Conservation (phyloP, 2,329 filamentous ascomycete genomes). For the Esteya vermicola region DNA sequence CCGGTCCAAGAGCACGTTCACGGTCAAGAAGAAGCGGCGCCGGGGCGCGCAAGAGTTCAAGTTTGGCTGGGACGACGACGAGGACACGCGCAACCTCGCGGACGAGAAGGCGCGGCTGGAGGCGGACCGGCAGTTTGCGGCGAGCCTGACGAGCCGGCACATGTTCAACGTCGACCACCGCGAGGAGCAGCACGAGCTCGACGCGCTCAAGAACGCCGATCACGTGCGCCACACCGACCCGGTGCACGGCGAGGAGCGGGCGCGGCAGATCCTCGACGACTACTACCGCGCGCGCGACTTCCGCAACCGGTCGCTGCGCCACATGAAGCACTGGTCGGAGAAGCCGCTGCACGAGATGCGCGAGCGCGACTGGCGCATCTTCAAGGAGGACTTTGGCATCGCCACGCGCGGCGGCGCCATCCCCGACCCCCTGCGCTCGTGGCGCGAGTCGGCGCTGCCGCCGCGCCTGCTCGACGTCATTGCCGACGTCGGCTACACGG, state of each 20-base stretch:
- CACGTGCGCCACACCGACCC: conserved; percentile 47
- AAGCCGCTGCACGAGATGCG: conserved; percentile 90
- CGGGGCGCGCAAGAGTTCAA: conserved; percentile 95
- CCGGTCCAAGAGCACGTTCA: conserved; percentile 70
- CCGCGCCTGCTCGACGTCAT: conserved; percentile 67
- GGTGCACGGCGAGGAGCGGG: conserved; percentile 63
- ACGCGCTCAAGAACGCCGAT: conserved; percentile 8
- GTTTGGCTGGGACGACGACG: conserved; percentile 92
- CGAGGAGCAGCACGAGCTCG: conserved; percentile 9
- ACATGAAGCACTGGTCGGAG: conserved; percentile 87
- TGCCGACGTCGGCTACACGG: conserved; percentile 72
- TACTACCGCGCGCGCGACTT: conserved; percentile 65
- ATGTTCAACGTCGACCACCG: conserved; percentile 6
- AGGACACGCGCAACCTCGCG: conserved; percentile 57
- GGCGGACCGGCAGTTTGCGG: conserved; percentile 35
- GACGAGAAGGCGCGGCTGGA: conserved; percentile 48
- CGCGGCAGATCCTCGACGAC: conserved; percentile 71
- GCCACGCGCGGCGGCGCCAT: conserved; percentile 82
- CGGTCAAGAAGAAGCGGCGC: conserved; percentile 88
- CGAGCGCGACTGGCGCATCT: conserved; percentile 96
- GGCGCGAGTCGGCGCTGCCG: conserved; percentile 75
- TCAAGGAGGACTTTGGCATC: conserved; percentile 99
- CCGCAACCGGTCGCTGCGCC: conserved; percentile 53
- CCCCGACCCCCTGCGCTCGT: conserved; percentile 91
- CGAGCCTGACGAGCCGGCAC: conserved; percentile 7